Evolutionary conservation across 768 basidiomycete genomes (phyloP).

Genomic region (Coprinopsis sp.): DNA sequence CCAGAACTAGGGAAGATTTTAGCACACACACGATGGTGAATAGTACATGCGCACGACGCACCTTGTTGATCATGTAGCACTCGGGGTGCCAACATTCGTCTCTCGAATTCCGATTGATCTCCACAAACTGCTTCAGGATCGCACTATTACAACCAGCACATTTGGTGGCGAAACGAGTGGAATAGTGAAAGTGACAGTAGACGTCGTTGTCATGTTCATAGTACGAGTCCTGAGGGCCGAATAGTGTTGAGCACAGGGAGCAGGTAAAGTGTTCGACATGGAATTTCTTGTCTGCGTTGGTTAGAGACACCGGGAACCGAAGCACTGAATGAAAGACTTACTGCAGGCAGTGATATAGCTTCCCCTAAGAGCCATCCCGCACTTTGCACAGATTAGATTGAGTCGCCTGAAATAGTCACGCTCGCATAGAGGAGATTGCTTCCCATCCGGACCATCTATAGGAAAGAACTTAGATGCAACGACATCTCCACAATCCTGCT

Average conservation of each 20-base stretch:
- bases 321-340: conserved; percentile 39
- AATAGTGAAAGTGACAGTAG: conserved; percentile 99
- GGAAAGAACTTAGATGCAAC: conserved; percentile 99
- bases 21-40: conserved; percentile 80
- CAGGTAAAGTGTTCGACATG: conserved; percentile 99
- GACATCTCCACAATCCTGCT: conserved; percentile 90
- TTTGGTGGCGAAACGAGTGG: conserved; percentile 96
- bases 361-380: conserved; percentile 87
- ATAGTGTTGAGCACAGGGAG: conserved; percentile 91
- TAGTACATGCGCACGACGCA: conserved; percentile 98
- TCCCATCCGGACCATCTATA: conserved; percentile 85
- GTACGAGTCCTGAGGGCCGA: conserved; percentile 98
- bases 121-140: conserved; percentile 98
- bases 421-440: conserved; percentile 94
- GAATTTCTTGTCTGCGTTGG: conserved; percentile 84
- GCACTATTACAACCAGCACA: conserved; percentile 97
- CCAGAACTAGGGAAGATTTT: conserved; percentile 71
- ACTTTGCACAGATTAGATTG: conserved; percentile 95
- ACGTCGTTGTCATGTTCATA: conserved; percentile 99
- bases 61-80: conserved; percentile 99
- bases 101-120: conserved; percentile 96
- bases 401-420: conserved; percentile 95
- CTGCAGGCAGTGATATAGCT: conserved; percentile 99
- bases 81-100: conserved; percentile 99
- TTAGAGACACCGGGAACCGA: conserved; percentile 5